phyloP scores from a whole-genome alignment of 106 monocot genomes.

The Dioscorea alata region DNA sequence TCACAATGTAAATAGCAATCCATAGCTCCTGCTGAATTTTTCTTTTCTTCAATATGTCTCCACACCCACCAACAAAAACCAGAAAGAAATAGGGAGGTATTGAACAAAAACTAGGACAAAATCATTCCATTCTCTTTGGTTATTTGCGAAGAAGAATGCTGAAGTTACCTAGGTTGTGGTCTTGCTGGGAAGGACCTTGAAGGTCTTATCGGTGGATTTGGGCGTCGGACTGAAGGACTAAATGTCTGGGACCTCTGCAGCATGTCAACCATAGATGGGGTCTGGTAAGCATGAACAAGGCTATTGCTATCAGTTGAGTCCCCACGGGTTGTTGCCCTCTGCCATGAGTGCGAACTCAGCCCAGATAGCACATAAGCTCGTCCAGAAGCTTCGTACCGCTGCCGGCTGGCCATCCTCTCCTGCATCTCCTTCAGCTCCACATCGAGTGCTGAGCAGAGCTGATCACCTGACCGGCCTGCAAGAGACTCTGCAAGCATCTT shows the following conservation, averaged over 20 bases:
- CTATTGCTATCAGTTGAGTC: constrained; percentile 17
- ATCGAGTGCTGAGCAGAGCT: constrained; percentile 13
- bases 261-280: constrained; percentile 31
- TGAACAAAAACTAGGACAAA: background rate
- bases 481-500: constrained; percentile 11
- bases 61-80: constrained; percentile 1
- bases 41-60: constrained; percentile 1
- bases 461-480: constrained; percentile 7
- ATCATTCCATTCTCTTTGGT: background rate
- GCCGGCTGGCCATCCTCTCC: constrained; percentile 24
- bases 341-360: constrained; percentile 31
- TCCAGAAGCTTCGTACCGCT: constrained; percentile 22
- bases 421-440: constrained; percentile 32
- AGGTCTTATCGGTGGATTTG: background rate
- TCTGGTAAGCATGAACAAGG: constrained; percentile 20
- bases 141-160: background rate
- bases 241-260: constrained; percentile 25
- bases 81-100: constrained; percentile 1
- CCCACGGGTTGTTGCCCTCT: constrained; percentile 29
- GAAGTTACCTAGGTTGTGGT: constrained; percentile 4
- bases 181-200: constrained; percentile 11
- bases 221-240: background rate
- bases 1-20: constrained; percentile 1
- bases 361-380: constrained; percentile 31
- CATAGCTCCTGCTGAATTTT: background rate